Evolutionary conservation across 2,329 filamentous ascomycete species (phyloP).

Genomic region (Knoxdaviesia capensis): DNA sequence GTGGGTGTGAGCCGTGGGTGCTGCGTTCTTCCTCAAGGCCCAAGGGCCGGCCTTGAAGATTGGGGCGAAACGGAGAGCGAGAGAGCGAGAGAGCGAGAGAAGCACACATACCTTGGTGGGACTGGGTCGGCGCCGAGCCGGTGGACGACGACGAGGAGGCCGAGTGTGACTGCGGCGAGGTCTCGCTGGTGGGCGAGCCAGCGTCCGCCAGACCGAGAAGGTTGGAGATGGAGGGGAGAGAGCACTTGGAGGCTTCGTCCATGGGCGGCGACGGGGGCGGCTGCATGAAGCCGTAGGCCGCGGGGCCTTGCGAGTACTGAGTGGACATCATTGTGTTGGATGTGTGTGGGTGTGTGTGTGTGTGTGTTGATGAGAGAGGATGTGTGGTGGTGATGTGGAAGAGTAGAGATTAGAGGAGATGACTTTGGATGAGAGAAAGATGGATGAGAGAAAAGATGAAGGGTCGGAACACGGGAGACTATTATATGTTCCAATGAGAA

Average conservation of each 20-base stretch:
- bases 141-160: too few relatives aligned
- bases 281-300: slow-evolving; percentile 7
- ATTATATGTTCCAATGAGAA: too few relatives aligned
- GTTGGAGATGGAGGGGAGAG: slow-evolving; percentile 83
- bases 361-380: too few relatives aligned
- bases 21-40: too few relatives aligned
- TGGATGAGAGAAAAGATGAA: too few relatives aligned
- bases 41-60: too few relatives aligned
- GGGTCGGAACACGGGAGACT: too few relatives aligned
- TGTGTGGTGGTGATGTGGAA: not conserved
- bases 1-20: not conserved
- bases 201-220: slow-evolving; percentile 67
- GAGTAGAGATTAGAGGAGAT: not conserved
- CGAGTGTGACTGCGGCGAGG: slow-evolving; percentile 22
- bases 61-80: too few relatives aligned
- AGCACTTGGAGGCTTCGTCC: slow-evolving; percentile 58
- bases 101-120: not conserved
- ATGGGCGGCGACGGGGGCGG: slow-evolving; percentile 57
- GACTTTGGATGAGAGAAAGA: not conserved
- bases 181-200: slow-evolving; percentile 35
- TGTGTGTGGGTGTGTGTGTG: not conserved
- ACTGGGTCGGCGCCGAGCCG: too few relatives aligned
- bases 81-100: not conserved
- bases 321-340: slow-evolving; percentile 3
- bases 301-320: slow-evolving; percentile 3